A percentile compares a stretch with the other conserved stretches of the same genome.
These are phyloP conservation scores for Aspergillus sp. DNA, from an alignment of 2,329 filamentous ascomycete species.

Conservation along the genomic window DNA sequence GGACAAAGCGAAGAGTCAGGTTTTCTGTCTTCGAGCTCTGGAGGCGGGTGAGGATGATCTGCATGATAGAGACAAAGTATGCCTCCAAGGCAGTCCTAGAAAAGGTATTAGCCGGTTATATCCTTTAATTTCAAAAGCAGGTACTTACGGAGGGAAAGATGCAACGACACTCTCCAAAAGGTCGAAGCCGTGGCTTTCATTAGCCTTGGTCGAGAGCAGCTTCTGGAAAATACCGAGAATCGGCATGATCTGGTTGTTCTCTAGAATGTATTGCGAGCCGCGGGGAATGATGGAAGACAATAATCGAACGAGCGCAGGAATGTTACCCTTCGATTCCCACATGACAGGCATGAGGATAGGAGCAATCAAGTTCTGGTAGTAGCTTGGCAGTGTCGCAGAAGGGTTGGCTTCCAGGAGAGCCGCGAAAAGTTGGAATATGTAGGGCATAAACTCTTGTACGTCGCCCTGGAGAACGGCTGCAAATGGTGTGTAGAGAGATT, in stretches of 20 bases:
- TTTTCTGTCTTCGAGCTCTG: constrained; percentile 71
- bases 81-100: constrained; percentile 57
- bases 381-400: constrained; percentile 66
- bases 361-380: constrained; percentile 71
- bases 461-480: constrained; percentile 72
- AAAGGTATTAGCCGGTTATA: constrained; percentile 2
- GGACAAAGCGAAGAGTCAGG: constrained; percentile 78
- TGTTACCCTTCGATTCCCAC: constrained; percentile 90
- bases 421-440: constrained; percentile 91
- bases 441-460: constrained; percentile 90
- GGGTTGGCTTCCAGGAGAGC: constrained; percentile 83
- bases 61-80: constrained; percentile 74
- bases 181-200: constrained; percentile 82
- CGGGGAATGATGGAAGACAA: constrained; percentile 77
- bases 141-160: constrained; percentile 62
- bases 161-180: constrained; percentile 74
- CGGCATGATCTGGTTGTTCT: constrained; percentile 74
- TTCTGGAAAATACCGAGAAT: constrained; percentile 96
- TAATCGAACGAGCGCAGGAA: constrained; percentile 81
- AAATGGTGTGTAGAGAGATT: constrained; percentile 76
- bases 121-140: background rate
- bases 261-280: constrained; percentile 63
- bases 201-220: constrained; percentile 71
- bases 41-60: constrained; percentile 69
- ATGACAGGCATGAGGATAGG: constrained; percentile 73